A percentile compares a stretch with the other conserved stretches of the same genome.
Conservation (phyloP, 2,329 filamentous ascomycete genomes). For the Lachnellula subtilissima region DNA sequence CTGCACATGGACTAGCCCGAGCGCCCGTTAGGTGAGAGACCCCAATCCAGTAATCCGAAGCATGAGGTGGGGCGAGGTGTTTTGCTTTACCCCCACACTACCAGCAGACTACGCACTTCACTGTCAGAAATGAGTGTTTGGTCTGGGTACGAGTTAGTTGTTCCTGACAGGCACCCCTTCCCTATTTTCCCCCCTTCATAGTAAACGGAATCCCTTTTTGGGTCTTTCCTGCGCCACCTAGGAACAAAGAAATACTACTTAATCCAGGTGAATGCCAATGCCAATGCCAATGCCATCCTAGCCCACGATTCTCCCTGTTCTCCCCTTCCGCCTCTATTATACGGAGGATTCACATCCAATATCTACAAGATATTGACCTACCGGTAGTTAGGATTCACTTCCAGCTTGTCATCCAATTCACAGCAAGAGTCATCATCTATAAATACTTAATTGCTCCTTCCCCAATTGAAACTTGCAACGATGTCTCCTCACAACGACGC, state of each 20-base stretch:
- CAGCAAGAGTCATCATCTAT: not conserved
- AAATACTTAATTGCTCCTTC: not conserved
- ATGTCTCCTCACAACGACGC: conserved; percentile 47
- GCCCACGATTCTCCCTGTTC: conserved; percentile 2
- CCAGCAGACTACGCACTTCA: not conserved
- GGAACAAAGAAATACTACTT: conserved; percentile 22
- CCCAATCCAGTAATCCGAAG: conserved; percentile 12
- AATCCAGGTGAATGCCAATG: conserved; percentile 9
- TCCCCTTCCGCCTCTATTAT: not conserved
- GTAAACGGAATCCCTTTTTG: not conserved
- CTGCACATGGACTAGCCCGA: conserved; percentile 1
- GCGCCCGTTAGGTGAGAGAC: not conserved
- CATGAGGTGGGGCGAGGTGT: conserved; percentile 17
- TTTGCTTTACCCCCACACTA: conserved; percentile 16
- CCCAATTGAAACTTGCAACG: conserved; percentile 1
- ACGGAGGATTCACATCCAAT: not conserved
- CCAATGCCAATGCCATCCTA: conserved; percentile 1
- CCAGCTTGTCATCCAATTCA: not conserved
- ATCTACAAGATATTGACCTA: not conserved
- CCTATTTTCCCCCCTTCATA: not conserved
- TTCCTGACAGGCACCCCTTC: not conserved
- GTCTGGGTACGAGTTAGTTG: not conserved
- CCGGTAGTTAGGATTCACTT: not conserved
- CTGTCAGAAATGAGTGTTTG: conserved; percentile 1
- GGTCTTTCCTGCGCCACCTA: conserved; percentile 19